A percentile compares a stretch with the other conserved stretches of the same genome.
Evolutionary conservation across 306 rosid species (phyloP).

Genomic region (Sicyos baderoa): DNA sequence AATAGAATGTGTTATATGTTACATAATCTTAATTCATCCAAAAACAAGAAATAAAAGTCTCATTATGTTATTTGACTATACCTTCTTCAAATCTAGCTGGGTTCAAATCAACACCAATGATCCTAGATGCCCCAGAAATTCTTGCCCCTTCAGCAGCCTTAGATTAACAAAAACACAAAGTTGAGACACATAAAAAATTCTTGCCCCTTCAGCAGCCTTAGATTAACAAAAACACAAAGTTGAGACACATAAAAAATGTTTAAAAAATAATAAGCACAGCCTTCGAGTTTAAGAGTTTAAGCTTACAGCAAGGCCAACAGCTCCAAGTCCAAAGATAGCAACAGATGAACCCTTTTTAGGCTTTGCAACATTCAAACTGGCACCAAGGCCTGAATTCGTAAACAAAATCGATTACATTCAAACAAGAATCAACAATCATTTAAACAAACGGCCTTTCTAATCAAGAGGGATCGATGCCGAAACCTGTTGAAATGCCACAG

Average conservation of each 20-base stretch:
- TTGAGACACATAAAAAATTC: conserved; percentile 21
- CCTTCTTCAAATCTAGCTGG: conserved; percentile 63
- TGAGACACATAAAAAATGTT: background rate
- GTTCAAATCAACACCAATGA: conserved; percentile 71
- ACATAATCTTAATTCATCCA: background rate
- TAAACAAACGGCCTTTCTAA: too few species aligned
- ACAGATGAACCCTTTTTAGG: conserved; percentile 69
- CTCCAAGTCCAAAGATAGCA: conserved; percentile 79
- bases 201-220: conserved; percentile 82
- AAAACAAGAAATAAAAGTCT: too few species aligned
- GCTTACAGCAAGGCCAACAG: conserved; percentile 84
- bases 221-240: background rate
- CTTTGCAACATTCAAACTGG: conserved; percentile 75
- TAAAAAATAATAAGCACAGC: background rate
- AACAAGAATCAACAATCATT: too few species aligned
- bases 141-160: conserved; percentile 89
- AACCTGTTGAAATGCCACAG: conserved; percentile 82
- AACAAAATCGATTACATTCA: too few species aligned
- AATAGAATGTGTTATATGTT: background rate
- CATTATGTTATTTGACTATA: conserved; percentile 12
- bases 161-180: background rate
- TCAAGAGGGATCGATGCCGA: too few species aligned
- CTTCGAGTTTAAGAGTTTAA: background rate
- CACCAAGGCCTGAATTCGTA: conserved; percentile 35
- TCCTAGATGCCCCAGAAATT: conserved; percentile 59